Percentiles rank a stretch among this genome's conserved stretches.
These are phyloP conservation scores for Clarireedia monteithiana DNA, from an alignment of 2,329 filamentous ascomycete species.

Conservation along the genomic window DNA sequence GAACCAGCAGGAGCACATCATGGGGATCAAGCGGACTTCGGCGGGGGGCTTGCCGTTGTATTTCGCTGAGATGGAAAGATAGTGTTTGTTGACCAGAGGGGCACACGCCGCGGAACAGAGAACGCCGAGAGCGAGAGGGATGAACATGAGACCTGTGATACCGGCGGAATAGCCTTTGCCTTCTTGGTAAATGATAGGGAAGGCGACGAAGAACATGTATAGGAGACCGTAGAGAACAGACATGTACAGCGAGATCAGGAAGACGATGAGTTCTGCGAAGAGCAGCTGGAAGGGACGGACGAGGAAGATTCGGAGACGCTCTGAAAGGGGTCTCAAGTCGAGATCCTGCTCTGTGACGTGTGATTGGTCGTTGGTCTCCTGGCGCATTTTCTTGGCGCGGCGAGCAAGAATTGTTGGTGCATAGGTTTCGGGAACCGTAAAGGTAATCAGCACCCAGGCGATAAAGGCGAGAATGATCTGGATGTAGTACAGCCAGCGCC, in stretches of 20 bases:
- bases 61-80: constrained; percentile 51
- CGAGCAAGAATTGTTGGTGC: constrained; percentile 67
- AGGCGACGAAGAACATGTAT: constrained; percentile 43
- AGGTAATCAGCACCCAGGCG: constrained; percentile 69
- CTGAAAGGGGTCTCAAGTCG: constrained; percentile 58
- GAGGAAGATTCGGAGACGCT: constrained; percentile 67
- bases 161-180: constrained; percentile 72
- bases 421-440: constrained; percentile 88
- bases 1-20: constrained; percentile 71
- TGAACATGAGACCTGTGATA: constrained; percentile 78
- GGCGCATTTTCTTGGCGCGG: constrained; percentile 64
- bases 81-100: constrained; percentile 74
- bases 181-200: constrained; percentile 58
- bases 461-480: constrained; percentile 67
- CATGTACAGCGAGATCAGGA: constrained; percentile 82
- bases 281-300: constrained; percentile 79
- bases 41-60: constrained; percentile 68
- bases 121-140: constrained; percentile 72
- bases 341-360: constrained; percentile 78
- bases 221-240: constrained; percentile 54
- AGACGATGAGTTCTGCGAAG: constrained; percentile 76
- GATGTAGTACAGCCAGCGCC: constrained; percentile 85
- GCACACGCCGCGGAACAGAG: constrained; percentile 57
- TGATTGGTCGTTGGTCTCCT: constrained; percentile 55
- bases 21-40: constrained; percentile 71